These are phyloP conservation scores for Epichloe baconii DNA, from an alignment of 2,329 filamentous ascomycete species.

Conservation along the genomic window DNA sequence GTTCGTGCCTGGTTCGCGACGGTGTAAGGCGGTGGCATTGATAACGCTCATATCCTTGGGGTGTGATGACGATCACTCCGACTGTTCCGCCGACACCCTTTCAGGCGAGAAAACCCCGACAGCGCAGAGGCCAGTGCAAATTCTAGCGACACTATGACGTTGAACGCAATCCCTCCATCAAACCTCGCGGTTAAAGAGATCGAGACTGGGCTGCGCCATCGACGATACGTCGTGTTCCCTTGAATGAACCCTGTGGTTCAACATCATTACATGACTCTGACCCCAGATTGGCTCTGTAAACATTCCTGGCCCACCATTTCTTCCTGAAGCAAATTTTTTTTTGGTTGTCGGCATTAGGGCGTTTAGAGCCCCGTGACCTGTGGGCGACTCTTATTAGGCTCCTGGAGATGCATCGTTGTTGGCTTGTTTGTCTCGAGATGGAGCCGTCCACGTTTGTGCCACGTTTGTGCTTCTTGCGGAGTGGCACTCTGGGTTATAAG, in stretches of 20 bases:
- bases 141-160: slow-evolving; percentile 2
- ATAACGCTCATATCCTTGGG: background rate
- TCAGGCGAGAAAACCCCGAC: background rate
- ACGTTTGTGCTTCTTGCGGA: background rate
- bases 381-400: too few relatives aligned
- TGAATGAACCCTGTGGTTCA: slow-evolving; percentile 2
- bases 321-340: background rate
- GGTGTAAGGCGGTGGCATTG: background rate
- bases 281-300: background rate
- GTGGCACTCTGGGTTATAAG: background rate
- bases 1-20: background rate
- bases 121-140: background rate
- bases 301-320: background rate
- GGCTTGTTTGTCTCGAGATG: background rate
- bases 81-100: slow-evolving; percentile 3
- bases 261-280: slow-evolving; percentile 5
- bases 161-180: background rate
- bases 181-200: slow-evolving; percentile 1
- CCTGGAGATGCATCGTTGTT: background rate
- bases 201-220: slow-evolving; percentile 7
- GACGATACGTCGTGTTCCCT: slow-evolving; percentile 5
- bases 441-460: too few relatives aligned
- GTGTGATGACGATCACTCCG: slow-evolving; percentile 6
- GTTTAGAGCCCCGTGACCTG: too few relatives aligned
- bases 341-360: too few relatives aligned